Percentiles rank a stretch among this genome's conserved stretches.
Evolutionary conservation across 345 rosid genomes (phyloP).

Genomic region (Populus tremula): DNA sequence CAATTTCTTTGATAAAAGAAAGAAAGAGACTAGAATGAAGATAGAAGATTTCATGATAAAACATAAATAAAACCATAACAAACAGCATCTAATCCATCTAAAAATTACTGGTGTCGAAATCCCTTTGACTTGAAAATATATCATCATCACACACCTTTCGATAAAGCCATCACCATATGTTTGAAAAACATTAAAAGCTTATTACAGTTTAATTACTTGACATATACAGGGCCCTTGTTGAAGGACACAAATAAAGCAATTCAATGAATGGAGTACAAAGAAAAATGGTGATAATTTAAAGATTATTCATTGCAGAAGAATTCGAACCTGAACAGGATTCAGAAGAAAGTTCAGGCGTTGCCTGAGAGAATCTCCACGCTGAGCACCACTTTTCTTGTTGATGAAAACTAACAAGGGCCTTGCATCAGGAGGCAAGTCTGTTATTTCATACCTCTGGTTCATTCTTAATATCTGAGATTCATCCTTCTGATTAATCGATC

Average conservation of each 20-base stretch:
- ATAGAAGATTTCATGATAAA: neutral
- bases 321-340: conserved; percentile 70
- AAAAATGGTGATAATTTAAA: neutral
- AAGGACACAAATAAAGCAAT: neutral
- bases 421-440: conserved; percentile 55
- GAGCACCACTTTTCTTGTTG: conserved; percentile 83
- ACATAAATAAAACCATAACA: neutral
- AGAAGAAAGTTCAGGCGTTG: conserved; percentile 68
- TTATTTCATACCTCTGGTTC: conserved; percentile 71
- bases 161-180: neutral
- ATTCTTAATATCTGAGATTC: conserved; percentile 60
- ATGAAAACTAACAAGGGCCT: conserved; percentile 78
- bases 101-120: neutral
- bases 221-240: neutral
- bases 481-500: conserved; percentile 68
- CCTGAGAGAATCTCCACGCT: conserved; percentile 64
- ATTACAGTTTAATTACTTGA: neutral
- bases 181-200: neutral
- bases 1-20: too few relatives aligned
- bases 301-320: neutral
- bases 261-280: neutral
- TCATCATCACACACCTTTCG: neutral
- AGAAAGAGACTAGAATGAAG: neutral
- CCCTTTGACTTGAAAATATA: neutral
- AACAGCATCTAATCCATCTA: neutral